A percentile compares a stretch with the other conserved stretches of the same genome.
phyloP scores from a whole-genome alignment of 768 basidiomycete species.

The Calocybe gangraenosa region DNA sequence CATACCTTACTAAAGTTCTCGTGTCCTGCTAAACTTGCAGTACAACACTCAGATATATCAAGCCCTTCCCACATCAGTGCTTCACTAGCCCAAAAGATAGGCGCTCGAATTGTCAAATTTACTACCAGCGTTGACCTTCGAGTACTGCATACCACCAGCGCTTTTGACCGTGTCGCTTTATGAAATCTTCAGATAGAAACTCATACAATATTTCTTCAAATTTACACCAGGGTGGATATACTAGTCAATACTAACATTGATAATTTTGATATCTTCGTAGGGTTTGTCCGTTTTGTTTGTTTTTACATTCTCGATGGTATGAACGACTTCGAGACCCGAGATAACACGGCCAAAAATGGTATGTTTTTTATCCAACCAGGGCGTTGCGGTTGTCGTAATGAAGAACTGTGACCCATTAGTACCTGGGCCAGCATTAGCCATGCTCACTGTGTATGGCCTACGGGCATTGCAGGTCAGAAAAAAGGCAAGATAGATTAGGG shows the following conservation, averaged over 20 bases:
- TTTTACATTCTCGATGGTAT: slow-evolving; percentile 89
- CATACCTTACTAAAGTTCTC: slow-evolving; percentile 55
- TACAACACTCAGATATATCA: slow-evolving; percentile 15
- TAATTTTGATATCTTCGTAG: slow-evolving; percentile 90
- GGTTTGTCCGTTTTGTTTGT: slow-evolving; percentile 84
- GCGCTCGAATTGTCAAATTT: slow-evolving; percentile 21
- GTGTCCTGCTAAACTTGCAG: slow-evolving; percentile 35
- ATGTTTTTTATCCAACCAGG: slow-evolving; percentile 90
- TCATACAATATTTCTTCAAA: slow-evolving; percentile 5
- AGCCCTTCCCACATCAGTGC: slow-evolving; percentile 22
- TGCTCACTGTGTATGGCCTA: slow-evolving; percentile 92
- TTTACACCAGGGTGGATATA: neutral
- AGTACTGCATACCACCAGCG: slow-evolving; percentile 31
- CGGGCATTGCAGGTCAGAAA: slow-evolving; percentile 1
- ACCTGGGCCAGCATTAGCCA: slow-evolving; percentile 87
- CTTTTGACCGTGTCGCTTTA: slow-evolving; percentile 44
- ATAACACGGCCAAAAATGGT: slow-evolving; percentile 91
- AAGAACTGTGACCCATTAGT: slow-evolving; percentile 99
- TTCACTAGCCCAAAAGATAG: slow-evolving; percentile 30
- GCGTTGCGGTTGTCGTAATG: slow-evolving; percentile 91
- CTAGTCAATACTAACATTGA: slow-evolving; percentile 73
- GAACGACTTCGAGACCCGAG: slow-evolving; percentile 85
- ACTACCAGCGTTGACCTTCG: slow-evolving; percentile 18
- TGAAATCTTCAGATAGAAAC: slow-evolving; percentile 20
- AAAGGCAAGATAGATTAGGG: neutral